Percentiles rank a stretch among this genome's conserved stretches.
Evolutionary conservation across 106 monocot species (phyloP).

Genomic region (Agapanthus africanus): DNA sequence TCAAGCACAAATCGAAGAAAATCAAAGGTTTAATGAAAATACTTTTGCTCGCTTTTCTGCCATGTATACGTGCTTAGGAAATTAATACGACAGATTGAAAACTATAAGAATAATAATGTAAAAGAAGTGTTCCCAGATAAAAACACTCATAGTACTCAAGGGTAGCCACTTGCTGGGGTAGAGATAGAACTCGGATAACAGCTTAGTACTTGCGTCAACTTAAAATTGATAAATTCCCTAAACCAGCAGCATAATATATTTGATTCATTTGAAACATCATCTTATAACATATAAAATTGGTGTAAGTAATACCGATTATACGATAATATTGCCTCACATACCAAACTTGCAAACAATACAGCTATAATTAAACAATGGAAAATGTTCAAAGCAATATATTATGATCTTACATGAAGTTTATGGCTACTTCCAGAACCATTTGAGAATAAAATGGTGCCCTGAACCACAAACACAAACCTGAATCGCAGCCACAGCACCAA

Average conservation of each 20-base stretch:
- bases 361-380: neutral
- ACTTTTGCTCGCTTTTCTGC: neutral
- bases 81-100: neutral
- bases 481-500: neutral
- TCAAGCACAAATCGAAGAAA: neutral
- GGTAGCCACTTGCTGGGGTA: neutral
- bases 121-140: neutral
- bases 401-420: slow-evolving; percentile 45
- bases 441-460: slow-evolving; percentile 41
- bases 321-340: too few relatives aligned
- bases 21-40: neutral
- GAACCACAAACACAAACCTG: slow-evolving; percentile 83
- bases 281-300: too few relatives aligned
- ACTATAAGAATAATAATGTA: neutral
- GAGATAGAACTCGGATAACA: too few relatives aligned
- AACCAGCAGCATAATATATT: neutral
- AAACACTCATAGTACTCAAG: neutral
- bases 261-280: neutral
- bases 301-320: too few relatives aligned
- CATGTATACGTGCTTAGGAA: neutral
- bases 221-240: neutral
- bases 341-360: too few relatives aligned
- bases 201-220: neutral
- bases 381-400: neutral
- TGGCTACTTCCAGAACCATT: slow-evolving; percentile 40